Base-by-base conservation (phyloP, 176 grass and related monocot species). In the Hyparrhenia diplandra region DNA sequence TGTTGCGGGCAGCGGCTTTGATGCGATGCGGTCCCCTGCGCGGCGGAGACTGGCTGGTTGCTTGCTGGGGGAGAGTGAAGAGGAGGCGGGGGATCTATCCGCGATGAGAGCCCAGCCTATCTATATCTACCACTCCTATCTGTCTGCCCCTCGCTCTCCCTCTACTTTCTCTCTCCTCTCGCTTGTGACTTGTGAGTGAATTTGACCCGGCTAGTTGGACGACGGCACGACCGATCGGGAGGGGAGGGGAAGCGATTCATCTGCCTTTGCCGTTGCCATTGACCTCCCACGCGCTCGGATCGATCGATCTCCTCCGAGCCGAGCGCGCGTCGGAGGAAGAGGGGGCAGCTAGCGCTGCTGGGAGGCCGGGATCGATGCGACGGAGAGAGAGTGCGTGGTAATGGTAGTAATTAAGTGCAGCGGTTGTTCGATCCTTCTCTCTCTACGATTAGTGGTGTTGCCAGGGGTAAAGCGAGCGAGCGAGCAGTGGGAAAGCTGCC, bases 31-130 rank as follows among this genome's bases (percentile, higher is more conserved):
- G 45, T 62, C 54, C 57, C 52, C 20, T 1, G 16, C 6, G 18
- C 17, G 43, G 43, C 46, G 63, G 67, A 30, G n/a, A 34, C 34
- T 39, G 36, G 12, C 58, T 62, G 36, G 21, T 9, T 3, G 68
- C 49, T 69, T 52, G 78, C 47, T 46, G n/a, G 37, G 31, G 17
- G 65, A 54, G 78, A 70, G 66, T 81, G 66, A 71, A 41, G 65
- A 70, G 29, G 78, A 81, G 47, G 66, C 46, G 64, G 79, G 79
- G 79, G 67, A 81, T 81, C 79, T 81, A 81, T 81, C 79, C 51
- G 35, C 79, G 45, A 68, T 37, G 78, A 68, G 30, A 46, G 51
- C 64, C 66, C 57, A 81, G 55, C n/a, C n/a, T n/a, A n/a, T n/a
- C 79, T 81, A 81, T 81, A 69, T 80, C 64, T 68, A 35, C 30